A percentile compares a stretch with the other conserved stretches of the same genome.
Evolutionary conservation across 768 basidiomycete genomes (phyloP).

Genomic region (Panaeolus papilionaceus): DNA sequence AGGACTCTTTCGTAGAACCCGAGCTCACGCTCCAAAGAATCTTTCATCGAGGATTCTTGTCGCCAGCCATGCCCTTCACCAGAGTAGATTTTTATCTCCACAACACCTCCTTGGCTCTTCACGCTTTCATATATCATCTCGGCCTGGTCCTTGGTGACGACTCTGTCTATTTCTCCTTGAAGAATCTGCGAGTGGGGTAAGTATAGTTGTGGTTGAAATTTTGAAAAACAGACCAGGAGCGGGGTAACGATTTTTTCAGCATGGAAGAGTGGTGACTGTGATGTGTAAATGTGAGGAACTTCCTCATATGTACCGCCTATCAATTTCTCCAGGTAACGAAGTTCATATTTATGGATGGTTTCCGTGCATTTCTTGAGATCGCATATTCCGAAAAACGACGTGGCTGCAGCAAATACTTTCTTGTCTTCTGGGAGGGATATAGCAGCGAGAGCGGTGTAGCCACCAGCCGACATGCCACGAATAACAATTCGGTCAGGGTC

Average conservation of each 20-base stretch:
- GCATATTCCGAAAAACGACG: slow-evolving; percentile 67
- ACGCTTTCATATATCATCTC: slow-evolving; percentile 59
- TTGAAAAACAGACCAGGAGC: not conserved
- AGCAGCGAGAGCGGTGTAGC: slow-evolving; percentile 65
- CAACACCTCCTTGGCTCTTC: slow-evolving; percentile 48
- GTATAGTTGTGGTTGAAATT: not conserved
- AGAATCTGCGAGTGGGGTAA: slow-evolving; percentile 49
- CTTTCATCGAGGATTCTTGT: slow-evolving; percentile 54
- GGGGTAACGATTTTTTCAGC: not conserved
- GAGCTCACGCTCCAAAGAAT: slow-evolving; percentile 55
- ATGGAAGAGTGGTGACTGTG: slow-evolving; percentile 3
- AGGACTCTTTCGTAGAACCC: slow-evolving; percentile 49
- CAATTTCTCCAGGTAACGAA: slow-evolving; percentile 57
- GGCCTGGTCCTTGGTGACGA: slow-evolving; percentile 71
- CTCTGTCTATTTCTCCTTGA: slow-evolving; percentile 62
- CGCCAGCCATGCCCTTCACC: slow-evolving; percentile 72
- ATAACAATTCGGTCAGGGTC: slow-evolving; percentile 69
- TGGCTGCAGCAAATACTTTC: slow-evolving; percentile 61
- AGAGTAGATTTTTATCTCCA: slow-evolving; percentile 61
- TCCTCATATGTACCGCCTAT: slow-evolving; percentile 60
- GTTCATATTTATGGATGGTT: slow-evolving; percentile 74
- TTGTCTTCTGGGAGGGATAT: slow-evolving; percentile 42
- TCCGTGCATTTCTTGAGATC: slow-evolving; percentile 51
- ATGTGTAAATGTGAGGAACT: not conserved
- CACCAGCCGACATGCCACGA: slow-evolving; percentile 73